A percentile compares a stretch with the other conserved stretches of the same genome.
Conservation (phyloP, 176 grass and related monocot species). For the Zoysia pacifica region DNA sequence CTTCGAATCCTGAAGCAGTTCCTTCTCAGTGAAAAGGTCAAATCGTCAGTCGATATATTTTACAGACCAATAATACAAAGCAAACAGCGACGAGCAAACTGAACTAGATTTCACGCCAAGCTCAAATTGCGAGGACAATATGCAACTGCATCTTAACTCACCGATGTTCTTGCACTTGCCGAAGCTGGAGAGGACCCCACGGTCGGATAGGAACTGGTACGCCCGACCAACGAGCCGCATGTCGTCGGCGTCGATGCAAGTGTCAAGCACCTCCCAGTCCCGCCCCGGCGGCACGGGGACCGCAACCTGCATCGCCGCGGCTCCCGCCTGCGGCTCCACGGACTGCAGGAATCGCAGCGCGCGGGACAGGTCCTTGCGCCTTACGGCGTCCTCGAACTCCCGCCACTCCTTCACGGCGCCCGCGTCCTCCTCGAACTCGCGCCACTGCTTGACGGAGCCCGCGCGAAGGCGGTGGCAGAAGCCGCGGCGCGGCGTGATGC, state of each 20-base stretch:
- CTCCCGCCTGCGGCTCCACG: constrained; percentile 34
- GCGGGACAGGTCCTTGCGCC: constrained; percentile 80
- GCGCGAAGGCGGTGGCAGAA: constrained; percentile 24
- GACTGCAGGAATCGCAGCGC: constrained; percentile 86
- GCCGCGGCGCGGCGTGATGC: background rate
- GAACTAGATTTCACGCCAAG: background rate
- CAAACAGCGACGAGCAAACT: background rate
- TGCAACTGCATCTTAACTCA: constrained; percentile 6
- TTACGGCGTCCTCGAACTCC: constrained; percentile 91
- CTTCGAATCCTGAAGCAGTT: background rate
- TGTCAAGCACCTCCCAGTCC: constrained; percentile 90
- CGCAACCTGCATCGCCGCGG: constrained; percentile 31
- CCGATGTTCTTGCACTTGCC: constrained; percentile 84
- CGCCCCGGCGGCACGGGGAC: constrained; percentile 51
- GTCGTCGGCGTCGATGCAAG: constrained; percentile 93
- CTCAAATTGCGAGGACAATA: background rate
- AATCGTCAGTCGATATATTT: background rate
- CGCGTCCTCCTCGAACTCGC: constrained; percentile 59
- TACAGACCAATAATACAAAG: background rate
- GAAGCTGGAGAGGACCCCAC: constrained; percentile 64
- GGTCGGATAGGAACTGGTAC: constrained; percentile 71
- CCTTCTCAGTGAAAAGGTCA: background rate
- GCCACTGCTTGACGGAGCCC: constrained; percentile 72
- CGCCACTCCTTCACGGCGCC: constrained; percentile 68
- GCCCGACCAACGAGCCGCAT: constrained; percentile 84